phyloP scores from a whole-genome alignment of 805 yeast genomes.

The Pichia rugopelliculosa region DNA sequence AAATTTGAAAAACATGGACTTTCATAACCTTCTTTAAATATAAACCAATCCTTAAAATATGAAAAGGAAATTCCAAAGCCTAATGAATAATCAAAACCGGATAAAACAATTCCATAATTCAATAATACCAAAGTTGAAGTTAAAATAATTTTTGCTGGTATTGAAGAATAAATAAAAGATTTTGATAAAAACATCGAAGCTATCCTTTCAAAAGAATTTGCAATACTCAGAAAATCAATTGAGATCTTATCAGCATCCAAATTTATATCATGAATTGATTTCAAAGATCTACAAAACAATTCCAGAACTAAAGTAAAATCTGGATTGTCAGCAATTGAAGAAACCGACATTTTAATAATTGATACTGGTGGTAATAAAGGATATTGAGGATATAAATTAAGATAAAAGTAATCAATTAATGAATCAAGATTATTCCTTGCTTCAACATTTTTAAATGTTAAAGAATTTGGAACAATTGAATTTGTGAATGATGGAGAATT shows the following conservation, averaged over 20 bases:
- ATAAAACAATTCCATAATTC: slow-evolving; percentile 50
- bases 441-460: neutral
- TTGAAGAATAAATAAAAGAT: slow-evolving; percentile 24
- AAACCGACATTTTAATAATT: slow-evolving; percentile 22
- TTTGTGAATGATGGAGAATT: neutral
- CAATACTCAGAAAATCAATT: slow-evolving; percentile 28
- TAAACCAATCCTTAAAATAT: slow-evolving; percentile 51
- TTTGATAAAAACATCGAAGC: slow-evolving; percentile 32
- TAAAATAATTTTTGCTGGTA: slow-evolving; percentile 27
- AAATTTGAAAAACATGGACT: slow-evolving; percentile 30
- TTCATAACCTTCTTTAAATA: slow-evolving; percentile 30
- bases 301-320: slow-evolving; percentile 30
- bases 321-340: slow-evolving; percentile 22
- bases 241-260: slow-evolving; percentile 5
- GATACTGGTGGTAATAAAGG: slow-evolving; percentile 38
- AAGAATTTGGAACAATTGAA: neutral
- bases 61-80: slow-evolving; percentile 48
- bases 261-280: neutral
- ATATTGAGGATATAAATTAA: slow-evolving; percentile 35
- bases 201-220: slow-evolving; percentile 30
- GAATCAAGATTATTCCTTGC: neutral
- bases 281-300: slow-evolving; percentile 27
- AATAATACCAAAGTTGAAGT: slow-evolving; percentile 35
- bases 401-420: slow-evolving; percentile 31
- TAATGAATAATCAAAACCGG: slow-evolving; percentile 54